Conservation (phyloP, 2,329 filamentous ascomycete genomes). For the Nemania sp. region DNA sequence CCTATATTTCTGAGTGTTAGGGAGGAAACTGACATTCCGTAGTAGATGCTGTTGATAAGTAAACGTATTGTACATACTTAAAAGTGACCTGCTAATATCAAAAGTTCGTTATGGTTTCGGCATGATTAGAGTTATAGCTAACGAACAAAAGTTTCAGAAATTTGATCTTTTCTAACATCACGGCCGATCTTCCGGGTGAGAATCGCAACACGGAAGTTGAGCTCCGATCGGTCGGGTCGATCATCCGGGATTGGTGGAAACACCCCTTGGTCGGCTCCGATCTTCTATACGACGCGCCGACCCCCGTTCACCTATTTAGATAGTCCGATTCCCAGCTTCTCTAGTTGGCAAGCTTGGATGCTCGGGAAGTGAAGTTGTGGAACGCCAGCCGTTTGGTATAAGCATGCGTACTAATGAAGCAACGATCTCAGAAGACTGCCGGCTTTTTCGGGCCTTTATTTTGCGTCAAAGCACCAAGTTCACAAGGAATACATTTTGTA, state of each 20-base stretch:
- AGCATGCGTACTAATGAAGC: conserved; percentile 11
- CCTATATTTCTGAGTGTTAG: too few relatives aligned
- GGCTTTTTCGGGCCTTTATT: conserved; percentile 35
- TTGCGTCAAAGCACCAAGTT: background rate
- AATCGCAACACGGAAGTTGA: conserved; percentile 31
- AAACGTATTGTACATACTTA: too few relatives aligned
- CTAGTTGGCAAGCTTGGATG: background rate
- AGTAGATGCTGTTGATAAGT: too few relatives aligned
- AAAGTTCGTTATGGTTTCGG: too few relatives aligned
- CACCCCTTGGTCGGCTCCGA: conserved; percentile 6
- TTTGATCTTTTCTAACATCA: background rate
- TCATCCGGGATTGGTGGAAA: conserved; percentile 39
- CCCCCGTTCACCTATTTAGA: background rate
- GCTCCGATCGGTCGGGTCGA: conserved; percentile 33
- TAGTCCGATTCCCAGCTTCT: background rate
- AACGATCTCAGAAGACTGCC: background rate
- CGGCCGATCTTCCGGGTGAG: background rate
- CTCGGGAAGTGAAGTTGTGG: conserved; percentile 3
- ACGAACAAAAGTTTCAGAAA: background rate
- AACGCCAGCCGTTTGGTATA: conserved; percentile 9
- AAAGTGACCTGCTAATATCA: too few relatives aligned
- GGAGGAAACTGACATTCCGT: too few relatives aligned
- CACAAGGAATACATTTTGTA: background rate
- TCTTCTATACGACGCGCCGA: background rate
- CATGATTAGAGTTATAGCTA: background rate